Base-by-base conservation (phyloP, 768 basidiomycete genomes). In the Kockovaella imperatae region DNA sequence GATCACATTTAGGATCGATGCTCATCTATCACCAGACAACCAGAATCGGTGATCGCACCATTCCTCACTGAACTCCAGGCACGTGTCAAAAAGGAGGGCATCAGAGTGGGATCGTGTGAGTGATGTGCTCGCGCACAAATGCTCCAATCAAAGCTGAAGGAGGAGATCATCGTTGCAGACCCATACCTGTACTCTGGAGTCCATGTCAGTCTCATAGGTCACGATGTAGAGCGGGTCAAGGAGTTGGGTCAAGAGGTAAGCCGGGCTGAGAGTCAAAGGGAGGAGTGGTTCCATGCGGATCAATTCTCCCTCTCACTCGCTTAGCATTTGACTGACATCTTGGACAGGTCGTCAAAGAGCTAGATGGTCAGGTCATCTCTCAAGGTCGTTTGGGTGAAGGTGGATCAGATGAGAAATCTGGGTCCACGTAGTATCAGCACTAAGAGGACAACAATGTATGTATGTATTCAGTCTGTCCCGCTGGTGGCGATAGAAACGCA, bases 1-100 rank as follows among this genome's bases (percentile, higher is more conserved):
- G 28, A 14, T 15, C 20, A 35, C 26, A 42, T 25, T 38, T 18
- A 29, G 30, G 7, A n/a, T 11, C 45, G 28, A 28, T 14, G 41
- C 40, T 43, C 30, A 40, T 34, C 36, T 32, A 34, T 31, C 42
- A 18, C n/a, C 21, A 74, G 86, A 68, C 56, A 80, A 31, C 78
- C 86, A 0, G 91, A 96, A 74, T 87, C 86, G 1, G 79, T 80
- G n/a, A 83, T 83, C 36, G 81, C 91, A 14, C 90, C 91, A 0
- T 95, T 83, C 71, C 76, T 96, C 21, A 84, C 86, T 1, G 74
- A 77, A 8, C 77, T 97, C 1, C 83, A 86, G 63, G 76, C 78
- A 31, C 81, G 85, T 42, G 78, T 88, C 2, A 79, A 77, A 61
- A 72, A 77, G 2, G 83, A 86, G 40, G 84, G 82, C 10, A 80